phyloP scores from a whole-genome alignment of 1,284 basidiomycete species.

The Bjerkandera adusta region DNA sequence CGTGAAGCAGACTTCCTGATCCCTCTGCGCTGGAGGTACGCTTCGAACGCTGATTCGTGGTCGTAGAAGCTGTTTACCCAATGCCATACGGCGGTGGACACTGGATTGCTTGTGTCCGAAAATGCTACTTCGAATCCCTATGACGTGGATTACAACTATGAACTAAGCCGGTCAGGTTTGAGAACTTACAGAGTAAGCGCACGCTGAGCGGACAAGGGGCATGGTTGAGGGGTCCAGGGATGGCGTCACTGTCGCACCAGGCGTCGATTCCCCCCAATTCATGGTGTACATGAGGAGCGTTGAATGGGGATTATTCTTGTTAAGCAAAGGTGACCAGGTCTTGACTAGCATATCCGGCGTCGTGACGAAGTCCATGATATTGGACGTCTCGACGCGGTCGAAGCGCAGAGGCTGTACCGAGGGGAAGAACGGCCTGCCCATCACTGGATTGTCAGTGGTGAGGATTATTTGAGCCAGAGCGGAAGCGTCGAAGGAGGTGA shows the following conservation, averaged over 20 bases:
- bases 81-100: not conserved
- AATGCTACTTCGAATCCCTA: not conserved
- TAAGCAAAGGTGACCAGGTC: constrained; percentile 4
- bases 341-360: not conserved
- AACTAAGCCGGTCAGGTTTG: not conserved
- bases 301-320: not conserved
- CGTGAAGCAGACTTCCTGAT: not conserved
- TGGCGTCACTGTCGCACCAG: not conserved
- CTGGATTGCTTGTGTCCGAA: not conserved
- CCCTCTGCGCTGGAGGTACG: not conserved
- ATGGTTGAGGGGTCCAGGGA: too few species aligned
- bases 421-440: not conserved
- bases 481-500: not conserved
- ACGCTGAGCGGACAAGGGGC: not conserved
- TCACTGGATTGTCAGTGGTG: too few species aligned
- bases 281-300: constrained; percentile 4
- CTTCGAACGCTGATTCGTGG: not conserved
- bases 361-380: not conserved
- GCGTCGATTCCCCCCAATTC: not conserved
- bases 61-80: constrained; percentile 2
- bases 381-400: constrained; percentile 6
- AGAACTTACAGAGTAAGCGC: not conserved
- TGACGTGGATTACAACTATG: not conserved
- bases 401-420: not conserved
- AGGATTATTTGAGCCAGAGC: not conserved